Base-by-base conservation (phyloP, 192 early-diverging fungal genomes). In the Backusella parvicylindrica region DNA sequence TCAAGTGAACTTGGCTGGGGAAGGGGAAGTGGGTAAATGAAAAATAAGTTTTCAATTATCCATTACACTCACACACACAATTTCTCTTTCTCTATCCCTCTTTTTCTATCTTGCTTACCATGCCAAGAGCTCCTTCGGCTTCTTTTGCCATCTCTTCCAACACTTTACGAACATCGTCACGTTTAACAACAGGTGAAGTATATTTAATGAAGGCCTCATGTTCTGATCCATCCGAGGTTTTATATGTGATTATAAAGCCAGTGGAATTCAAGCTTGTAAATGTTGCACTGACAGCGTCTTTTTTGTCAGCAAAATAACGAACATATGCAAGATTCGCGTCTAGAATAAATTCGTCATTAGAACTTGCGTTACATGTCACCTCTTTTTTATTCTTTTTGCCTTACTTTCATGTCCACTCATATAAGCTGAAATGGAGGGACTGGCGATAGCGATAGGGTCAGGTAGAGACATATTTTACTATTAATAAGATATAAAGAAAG, bases 111-210 rank as follows among this genome's bases (percentile, higher is more conserved):
- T 8, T 49, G 13, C 26, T 36, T 83, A 85, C 84, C 79, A 85
- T 69, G 0, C 75, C 75, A 11, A 83, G 70, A 1, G 84, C 84
- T 28, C 64, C 68, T 30, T 85, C 84, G 0, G 84, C 84, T 75
- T 85, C 84, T 63, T 83, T 81, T 13, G 84, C 82, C 84, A 85
- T 85, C 31, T 68, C 72, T 66, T 80, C 74, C 47, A 85, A 65
- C 0, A 83, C 82, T 4, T 70, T 70, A 15, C 84, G 78, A 37
- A 85, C 78, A 47, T 85, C 74, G 40, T 85, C 82, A 33, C 80
- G 68, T 30, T 68, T 71, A 18, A 36, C 74, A 41, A 85, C 65
- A 41, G 70, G 78, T 33, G 50, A 35, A 67, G 74, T 66, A 64
- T 79, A 85, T 4, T 63, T 28, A 35, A 83, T 81, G 23, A 76